These are phyloP conservation scores for Aquilaria yunnanensis DNA, from an alignment of 345 rosid genomes.

Conservation along the genomic window DNA sequence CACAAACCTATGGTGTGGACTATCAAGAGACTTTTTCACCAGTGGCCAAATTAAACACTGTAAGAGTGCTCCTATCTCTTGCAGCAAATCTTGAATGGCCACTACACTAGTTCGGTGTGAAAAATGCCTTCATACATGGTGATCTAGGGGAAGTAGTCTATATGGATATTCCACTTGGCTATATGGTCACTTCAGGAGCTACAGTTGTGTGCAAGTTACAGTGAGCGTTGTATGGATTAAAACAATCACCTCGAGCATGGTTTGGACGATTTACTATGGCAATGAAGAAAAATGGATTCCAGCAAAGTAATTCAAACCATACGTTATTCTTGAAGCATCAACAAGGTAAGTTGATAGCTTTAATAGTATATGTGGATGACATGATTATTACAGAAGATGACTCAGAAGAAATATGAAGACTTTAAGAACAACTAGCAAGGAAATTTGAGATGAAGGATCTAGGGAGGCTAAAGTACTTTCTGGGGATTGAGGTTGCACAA, in stretches of 20 bases:
- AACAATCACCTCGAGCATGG: background rate
- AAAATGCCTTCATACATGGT: background rate
- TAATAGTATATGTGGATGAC: no score
- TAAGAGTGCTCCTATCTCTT: background rate
- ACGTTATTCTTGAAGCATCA: background rate
- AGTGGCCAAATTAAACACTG: background rate
- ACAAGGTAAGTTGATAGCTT: no score
- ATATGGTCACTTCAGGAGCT: background rate
- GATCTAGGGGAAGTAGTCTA: background rate
- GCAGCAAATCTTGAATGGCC: background rate
- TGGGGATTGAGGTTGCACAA: background rate
- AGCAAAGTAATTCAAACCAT: background rate
- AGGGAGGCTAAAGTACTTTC: background rate
- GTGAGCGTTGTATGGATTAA: background rate
- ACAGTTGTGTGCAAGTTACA: background rate
- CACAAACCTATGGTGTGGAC: no score
- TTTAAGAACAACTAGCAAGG: no score
- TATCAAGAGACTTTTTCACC: no score
- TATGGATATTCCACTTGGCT: background rate
- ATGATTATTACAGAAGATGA: no score
- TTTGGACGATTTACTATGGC: no score
- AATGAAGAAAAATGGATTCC: background rate
- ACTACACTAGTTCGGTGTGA: background rate
- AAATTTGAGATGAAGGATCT: no score
- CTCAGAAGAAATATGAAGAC: no score